Conservation (phyloP, 208 protist genomes). For the Acanthamoeba triangularis region DNA sequence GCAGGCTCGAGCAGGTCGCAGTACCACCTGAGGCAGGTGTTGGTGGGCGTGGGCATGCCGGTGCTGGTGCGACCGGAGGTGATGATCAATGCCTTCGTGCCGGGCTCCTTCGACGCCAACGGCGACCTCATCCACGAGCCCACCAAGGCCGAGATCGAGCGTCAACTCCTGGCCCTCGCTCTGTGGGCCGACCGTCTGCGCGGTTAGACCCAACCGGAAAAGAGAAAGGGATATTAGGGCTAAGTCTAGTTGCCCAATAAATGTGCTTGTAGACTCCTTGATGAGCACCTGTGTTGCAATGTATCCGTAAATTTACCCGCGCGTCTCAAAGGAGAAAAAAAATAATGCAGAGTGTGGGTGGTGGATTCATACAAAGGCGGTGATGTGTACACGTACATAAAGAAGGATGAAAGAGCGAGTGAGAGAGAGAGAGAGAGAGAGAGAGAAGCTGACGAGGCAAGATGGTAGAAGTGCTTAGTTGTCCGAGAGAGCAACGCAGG, state of each 20-base stretch:
- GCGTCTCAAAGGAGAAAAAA: too few species aligned
- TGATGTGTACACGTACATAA: constrained; percentile 53
- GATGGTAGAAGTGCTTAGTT: not conserved
- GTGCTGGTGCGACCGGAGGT: constrained; percentile 3
- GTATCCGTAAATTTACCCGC: too few species aligned
- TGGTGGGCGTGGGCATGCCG: not conserved
- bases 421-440: too few species aligned
- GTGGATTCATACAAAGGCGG: not conserved
- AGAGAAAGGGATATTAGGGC: not conserved
- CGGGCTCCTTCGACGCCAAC: not conserved
- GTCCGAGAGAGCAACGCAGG: constrained; percentile 90
- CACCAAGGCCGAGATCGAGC: constrained; percentile 35
- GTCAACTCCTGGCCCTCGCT: not conserved
- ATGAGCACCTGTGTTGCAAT: too few species aligned
- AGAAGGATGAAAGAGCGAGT: too few species aligned
- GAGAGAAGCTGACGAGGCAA: not conserved
- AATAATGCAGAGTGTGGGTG: too few species aligned
- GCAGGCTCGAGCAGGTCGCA: constrained; percentile 51
- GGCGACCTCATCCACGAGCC: constrained; percentile 43
- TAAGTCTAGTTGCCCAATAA: too few species aligned
- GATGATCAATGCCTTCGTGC: constrained; percentile 27
- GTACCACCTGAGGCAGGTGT: constrained; percentile 44
- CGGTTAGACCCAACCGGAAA: not conserved
- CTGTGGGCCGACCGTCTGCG: constrained; percentile 33
- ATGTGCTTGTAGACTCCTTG: too few species aligned